A percentile compares a stretch with the other conserved stretches of the same genome.
Evolutionary conservation across 257 asterid genomes (phyloP).

Genomic region (Petrea volubilis): DNA sequence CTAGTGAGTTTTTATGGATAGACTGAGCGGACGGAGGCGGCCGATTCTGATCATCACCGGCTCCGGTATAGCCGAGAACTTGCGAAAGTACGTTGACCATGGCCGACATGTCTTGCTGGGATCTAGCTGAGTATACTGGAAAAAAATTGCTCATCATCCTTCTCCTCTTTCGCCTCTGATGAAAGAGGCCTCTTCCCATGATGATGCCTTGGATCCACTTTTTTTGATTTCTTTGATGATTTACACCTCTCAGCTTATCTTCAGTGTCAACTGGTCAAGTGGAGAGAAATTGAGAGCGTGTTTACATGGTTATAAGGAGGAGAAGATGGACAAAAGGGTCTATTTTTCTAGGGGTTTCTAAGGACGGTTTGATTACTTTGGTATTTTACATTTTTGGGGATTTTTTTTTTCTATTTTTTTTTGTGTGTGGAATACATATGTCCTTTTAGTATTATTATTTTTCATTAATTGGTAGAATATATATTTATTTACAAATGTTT

Average conservation of each 20-base stretch:
- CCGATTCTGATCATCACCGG: background rate
- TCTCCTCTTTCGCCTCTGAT: conserved; percentile 48
- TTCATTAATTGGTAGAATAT: no score
- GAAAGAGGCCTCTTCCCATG: conserved; percentile 56
- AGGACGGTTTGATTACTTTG: background rate
- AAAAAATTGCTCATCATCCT: conserved; percentile 1
- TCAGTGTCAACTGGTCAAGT: background rate
- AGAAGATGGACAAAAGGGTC: background rate
- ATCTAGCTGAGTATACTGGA: conserved; percentile 61
- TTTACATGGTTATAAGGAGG: background rate
- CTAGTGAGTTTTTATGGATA: conserved; percentile 1
- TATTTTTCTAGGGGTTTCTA: background rate
- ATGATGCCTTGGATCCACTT: conserved; percentile 48
- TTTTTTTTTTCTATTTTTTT: background rate
- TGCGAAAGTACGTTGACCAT: conserved; percentile 88
- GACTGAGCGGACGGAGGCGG: conserved; percentile 8
- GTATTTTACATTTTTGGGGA: background rate
- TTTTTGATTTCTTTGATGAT: background rate
- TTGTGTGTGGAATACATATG: no score
- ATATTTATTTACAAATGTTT: no score
- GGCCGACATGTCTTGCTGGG: conserved; percentile 79
- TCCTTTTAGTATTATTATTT: no score
- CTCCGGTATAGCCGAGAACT: conserved; percentile 60
- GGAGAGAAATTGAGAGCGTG: background rate
- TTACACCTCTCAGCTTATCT: background rate